Conservation (phyloP, 768 basidiomycete genomes). For the Russula virescens region DNA sequence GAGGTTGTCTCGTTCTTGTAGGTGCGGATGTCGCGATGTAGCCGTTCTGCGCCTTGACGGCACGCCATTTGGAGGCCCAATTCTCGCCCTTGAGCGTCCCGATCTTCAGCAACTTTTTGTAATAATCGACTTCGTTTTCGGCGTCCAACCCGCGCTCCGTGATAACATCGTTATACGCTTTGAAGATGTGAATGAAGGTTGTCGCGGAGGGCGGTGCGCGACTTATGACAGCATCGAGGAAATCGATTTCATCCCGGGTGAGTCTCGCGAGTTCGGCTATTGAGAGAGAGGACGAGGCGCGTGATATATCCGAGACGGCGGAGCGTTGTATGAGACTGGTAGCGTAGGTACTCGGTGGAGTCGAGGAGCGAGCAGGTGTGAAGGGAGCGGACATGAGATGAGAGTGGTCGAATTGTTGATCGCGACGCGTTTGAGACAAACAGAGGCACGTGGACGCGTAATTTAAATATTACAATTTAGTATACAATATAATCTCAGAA, state of each 20-base stretch:
- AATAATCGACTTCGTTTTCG: constrained; percentile 71
- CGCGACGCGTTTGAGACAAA: not conserved
- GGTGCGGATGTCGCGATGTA: constrained; percentile 29
- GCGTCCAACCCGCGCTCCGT: constrained; percentile 70
- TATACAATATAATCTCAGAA: constrained; percentile 38
- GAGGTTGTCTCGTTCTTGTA: not conserved
- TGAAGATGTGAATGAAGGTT: constrained; percentile 76
- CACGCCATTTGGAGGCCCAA: constrained; percentile 80
- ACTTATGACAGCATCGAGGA: constrained; percentile 69
- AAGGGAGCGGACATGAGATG: constrained; percentile 31
- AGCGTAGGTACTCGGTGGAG: constrained; percentile 18
- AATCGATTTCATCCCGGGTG: constrained; percentile 48
- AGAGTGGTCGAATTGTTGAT: not conserved
- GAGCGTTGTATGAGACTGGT: constrained; percentile 25
- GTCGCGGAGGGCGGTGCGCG: constrained; percentile 64
- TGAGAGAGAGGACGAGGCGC: constrained; percentile 20
- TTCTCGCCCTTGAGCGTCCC: constrained; percentile 73
- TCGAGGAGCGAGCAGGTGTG: constrained; percentile 33
- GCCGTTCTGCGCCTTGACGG: constrained; percentile 54
- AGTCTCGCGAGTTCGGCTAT: constrained; percentile 30
- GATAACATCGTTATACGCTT: constrained; percentile 77
- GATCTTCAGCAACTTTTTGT: constrained; percentile 75
- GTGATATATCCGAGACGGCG: constrained; percentile 26
- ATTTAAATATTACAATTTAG: too few species aligned
- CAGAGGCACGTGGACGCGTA: constrained; percentile 12